These are phyloP conservation scores for Pachyrhizus erosus DNA, from an alignment of 306 rosid genomes.

Conservation along the genomic window DNA sequence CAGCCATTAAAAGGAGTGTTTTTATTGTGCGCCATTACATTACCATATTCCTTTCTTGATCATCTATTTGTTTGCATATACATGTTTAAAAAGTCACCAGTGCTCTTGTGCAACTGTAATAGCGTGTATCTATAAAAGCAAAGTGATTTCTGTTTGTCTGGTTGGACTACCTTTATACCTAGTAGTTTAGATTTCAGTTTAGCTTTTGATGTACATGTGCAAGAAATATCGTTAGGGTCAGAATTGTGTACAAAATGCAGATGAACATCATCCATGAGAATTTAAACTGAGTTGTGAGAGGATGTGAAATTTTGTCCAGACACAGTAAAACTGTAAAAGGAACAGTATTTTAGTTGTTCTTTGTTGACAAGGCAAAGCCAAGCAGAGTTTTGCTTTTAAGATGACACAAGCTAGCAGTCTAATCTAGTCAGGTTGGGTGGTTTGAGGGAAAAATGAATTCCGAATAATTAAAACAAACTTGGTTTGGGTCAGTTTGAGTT, in stretches of 20 bases:
- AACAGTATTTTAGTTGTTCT: not conserved
- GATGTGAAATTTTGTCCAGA: conserved; percentile 12
- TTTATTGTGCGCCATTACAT: not conserved
- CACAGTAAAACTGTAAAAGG: not conserved
- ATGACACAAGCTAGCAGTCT: not conserved
- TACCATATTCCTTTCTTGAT: not conserved
- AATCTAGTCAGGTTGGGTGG: not conserved
- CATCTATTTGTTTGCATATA: conserved; percentile 18
- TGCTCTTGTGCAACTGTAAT: conserved; percentile 8
- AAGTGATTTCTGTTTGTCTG: conserved; percentile 23
- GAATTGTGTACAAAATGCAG: not conserved
- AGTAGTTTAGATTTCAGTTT: conserved; percentile 12
- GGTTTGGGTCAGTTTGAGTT: not conserved
- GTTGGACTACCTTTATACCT: not conserved
- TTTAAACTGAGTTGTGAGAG: conserved; percentile 19
- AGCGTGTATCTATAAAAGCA: conserved; percentile 3
- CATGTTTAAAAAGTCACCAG: not conserved
- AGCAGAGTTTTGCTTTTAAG: not conserved
- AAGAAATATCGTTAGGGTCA: not conserved
- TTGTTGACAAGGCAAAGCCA: not conserved
- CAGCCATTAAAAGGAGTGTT: conserved; percentile 22
- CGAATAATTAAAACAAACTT: not conserved
- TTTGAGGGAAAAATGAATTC: not conserved
- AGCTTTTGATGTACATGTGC: not conserved
- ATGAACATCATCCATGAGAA: conserved; percentile 13